phyloP scores from a whole-genome alignment of 2,329 filamentous ascomycete genomes.

The Fusarium nisikadoi region DNA sequence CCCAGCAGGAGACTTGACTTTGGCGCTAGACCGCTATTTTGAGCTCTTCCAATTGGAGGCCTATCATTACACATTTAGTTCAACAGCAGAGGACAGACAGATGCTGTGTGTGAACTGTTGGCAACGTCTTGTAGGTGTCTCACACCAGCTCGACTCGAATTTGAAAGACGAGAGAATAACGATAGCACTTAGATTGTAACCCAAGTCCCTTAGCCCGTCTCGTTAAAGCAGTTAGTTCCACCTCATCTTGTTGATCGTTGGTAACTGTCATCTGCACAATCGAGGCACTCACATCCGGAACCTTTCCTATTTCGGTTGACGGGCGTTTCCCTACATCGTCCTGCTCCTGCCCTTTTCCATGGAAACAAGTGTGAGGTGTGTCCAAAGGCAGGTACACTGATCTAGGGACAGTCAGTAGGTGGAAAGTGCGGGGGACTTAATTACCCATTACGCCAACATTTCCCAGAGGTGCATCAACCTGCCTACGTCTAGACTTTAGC shows the following conservation, averaged over 20 bases:
- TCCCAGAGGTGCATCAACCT: neutral
- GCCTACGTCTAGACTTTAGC: slow-evolving; percentile 6
- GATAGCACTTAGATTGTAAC: slow-evolving; percentile 13
- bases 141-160: neutral
- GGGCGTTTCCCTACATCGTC: slow-evolving; percentile 8
- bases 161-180: slow-evolving; percentile 2
- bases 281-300: slow-evolving; percentile 26
- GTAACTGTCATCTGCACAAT: slow-evolving; percentile 29
- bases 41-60: slow-evolving; percentile 49
- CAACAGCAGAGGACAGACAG: slow-evolving; percentile 4
- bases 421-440: slow-evolving; percentile 34
- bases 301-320: slow-evolving; percentile 41
- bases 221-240: slow-evolving; percentile 29
- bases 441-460: slow-evolving; percentile 14
- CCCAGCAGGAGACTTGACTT: neutral
- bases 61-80: slow-evolving; percentile 44
- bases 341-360: slow-evolving; percentile 29
- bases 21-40: slow-evolving; percentile 44
- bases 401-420: slow-evolving; percentile 29
- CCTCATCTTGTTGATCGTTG: slow-evolving; percentile 36
- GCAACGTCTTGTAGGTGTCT: neutral
- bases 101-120: slow-evolving; percentile 7
- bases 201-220: slow-evolving; percentile 23
- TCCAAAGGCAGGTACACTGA: slow-evolving; percentile 36
- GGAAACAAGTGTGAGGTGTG: slow-evolving; percentile 28